Evolutionary conservation across 257 asterid genomes (phyloP).

Genomic region (Gentiana straminea): DNA sequence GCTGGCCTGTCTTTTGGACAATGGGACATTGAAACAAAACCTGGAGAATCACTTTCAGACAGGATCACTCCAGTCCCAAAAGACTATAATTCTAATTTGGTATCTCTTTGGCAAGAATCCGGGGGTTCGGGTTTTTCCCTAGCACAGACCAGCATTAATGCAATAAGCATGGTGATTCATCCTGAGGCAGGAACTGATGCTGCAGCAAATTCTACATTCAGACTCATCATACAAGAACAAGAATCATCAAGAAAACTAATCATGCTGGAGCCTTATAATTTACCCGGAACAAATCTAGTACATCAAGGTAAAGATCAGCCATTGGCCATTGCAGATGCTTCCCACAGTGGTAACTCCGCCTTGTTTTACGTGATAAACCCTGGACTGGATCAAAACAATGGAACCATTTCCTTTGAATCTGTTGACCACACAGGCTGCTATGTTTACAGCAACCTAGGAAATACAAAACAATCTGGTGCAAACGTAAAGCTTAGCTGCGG

Average conservation of each 20-base stretch:
- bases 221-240: constrained; percentile 27
- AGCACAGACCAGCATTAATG: constrained; percentile 22
- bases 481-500: constrained; percentile 39
- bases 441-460: constrained; percentile 20
- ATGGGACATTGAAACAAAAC: constrained; percentile 48
- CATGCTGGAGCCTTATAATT: constrained; percentile 55
- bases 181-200: constrained; percentile 56
- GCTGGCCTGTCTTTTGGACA: constrained; percentile 60
- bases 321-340: constrained; percentile 24
- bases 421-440: constrained; percentile 42
- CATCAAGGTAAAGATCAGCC: constrained; percentile 43
- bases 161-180: constrained; percentile 30
- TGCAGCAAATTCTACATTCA: constrained; percentile 45
- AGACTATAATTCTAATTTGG: constrained; percentile 32
- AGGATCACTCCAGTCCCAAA: constrained; percentile 50
- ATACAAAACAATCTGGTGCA: constrained; percentile 9
- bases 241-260: constrained; percentile 15
- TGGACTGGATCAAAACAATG: constrained; percentile 41
- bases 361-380: constrained; percentile 29
- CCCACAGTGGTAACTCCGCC: constrained; percentile 15
- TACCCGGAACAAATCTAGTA: constrained; percentile 46
- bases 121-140: constrained; percentile 20
- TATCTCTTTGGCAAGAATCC: constrained; percentile 60
- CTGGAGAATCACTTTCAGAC: constrained; percentile 31
- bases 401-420: constrained; percentile 48